phyloP scores from a whole-genome alignment of 2,329 filamentous ascomycete species.

The Teratosphaeria viscida region DNA sequence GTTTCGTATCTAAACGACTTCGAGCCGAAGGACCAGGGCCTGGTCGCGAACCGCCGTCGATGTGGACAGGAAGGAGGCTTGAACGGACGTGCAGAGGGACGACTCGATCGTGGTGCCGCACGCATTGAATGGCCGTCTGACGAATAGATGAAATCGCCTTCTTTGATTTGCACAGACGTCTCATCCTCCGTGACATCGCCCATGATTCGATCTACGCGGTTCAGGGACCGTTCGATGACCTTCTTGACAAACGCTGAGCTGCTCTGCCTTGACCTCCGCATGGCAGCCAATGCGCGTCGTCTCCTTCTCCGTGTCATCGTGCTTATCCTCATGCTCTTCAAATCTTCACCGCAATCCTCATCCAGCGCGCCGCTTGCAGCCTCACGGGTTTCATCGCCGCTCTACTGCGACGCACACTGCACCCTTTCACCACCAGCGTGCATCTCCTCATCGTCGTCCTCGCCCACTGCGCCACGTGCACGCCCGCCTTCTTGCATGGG shows the following conservation, averaged over 20 bases:
- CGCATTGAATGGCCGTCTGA: background rate
- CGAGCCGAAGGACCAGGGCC: background rate
- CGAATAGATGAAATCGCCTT: background rate
- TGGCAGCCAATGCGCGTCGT: background rate
- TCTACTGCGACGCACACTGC: slow-evolving; percentile 77
- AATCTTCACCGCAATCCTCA: background rate
- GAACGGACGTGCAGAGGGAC: background rate
- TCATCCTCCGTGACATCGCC: background rate
- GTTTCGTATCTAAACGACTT: background rate
- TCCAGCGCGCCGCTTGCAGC: background rate
- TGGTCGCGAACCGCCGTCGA: background rate
- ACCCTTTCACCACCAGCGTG: slow-evolving; percentile 63
- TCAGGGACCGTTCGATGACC: background rate
- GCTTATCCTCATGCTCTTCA: slow-evolving; percentile 3
- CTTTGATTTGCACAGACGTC: background rate
- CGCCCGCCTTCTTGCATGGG: slow-evolving; percentile 50
- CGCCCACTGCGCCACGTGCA: slow-evolving; percentile 48
- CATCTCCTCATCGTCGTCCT: slow-evolving; percentile 52
- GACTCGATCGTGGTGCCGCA: background rate
- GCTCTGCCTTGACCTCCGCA: background rate
- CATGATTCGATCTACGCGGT: background rate
- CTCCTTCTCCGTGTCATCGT: background rate
- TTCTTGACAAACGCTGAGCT: background rate
- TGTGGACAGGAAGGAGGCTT: background rate
- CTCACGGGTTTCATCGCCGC: background rate